These are phyloP conservation scores for Ophiognomonia clavigignenti-juglandacearum DNA, from an alignment of 2,329 filamentous ascomycete species.

Conservation along the genomic window DNA sequence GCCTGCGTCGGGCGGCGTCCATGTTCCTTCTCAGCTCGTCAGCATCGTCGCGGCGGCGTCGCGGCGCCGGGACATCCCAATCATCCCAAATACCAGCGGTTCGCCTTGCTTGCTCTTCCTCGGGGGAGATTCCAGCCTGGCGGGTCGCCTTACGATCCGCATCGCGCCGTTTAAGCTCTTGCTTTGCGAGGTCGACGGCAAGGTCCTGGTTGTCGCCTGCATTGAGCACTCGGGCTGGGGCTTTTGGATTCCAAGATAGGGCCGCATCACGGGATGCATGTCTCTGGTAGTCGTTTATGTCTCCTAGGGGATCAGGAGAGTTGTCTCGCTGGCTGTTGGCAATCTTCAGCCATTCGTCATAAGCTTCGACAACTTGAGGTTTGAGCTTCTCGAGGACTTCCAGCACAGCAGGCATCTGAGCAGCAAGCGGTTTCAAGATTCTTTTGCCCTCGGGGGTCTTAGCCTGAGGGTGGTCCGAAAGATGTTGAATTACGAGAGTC, in stretches of 20 bases:
- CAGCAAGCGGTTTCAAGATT: conserved; percentile 50
- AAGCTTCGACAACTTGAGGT: conserved; percentile 67
- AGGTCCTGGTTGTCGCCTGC: conserved; percentile 68
- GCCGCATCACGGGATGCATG: conserved; percentile 57
- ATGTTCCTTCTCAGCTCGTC: conserved; percentile 46
- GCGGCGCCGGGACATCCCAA: conserved; percentile 29
- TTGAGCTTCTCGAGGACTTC: conserved; percentile 72
- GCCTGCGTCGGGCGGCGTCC: conserved; percentile 43
- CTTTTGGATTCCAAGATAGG: conserved; percentile 37
- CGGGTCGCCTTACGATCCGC: conserved; percentile 53
- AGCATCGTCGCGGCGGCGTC: conserved; percentile 30
- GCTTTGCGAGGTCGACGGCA: conserved; percentile 70
- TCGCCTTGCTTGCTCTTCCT: conserved; percentile 52
- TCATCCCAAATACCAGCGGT: conserved; percentile 39
- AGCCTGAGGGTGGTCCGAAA: conserved; percentile 72
- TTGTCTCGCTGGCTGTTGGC: conserved; percentile 31
- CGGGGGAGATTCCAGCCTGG: conserved; percentile 51
- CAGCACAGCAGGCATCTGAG: conserved; percentile 54
- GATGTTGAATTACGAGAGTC: conserved; percentile 70
- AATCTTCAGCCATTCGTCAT: conserved; percentile 62
- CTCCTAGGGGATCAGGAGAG: conserved; percentile 17
- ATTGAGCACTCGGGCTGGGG: conserved; percentile 55
- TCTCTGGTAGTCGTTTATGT: conserved; percentile 34
- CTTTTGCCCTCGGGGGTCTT: conserved; percentile 61
- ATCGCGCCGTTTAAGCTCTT: conserved; percentile 65